Base-by-base conservation (phyloP, 208 protist genomes). In the Acanthamoeba sp. region DNA sequence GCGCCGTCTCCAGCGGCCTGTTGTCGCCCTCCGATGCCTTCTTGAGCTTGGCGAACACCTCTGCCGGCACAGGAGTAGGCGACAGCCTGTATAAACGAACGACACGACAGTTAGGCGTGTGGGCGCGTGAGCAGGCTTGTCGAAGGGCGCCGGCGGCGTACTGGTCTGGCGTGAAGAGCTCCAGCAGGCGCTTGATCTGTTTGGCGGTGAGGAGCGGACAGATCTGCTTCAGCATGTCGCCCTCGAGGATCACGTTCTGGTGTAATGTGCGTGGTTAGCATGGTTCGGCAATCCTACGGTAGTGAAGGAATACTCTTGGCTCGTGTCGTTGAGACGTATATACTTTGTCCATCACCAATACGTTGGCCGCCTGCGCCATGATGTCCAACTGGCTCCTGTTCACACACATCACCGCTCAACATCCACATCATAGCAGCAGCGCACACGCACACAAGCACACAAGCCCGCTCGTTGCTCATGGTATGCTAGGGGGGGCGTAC, bases 331-430 rank as follows among this genome's bases (percentile, higher is more conserved):
- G 29, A 18, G 66, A 40, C 1, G 32, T 76, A n/a, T 76, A 76
- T 84, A 84, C 73, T 36, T 93, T 93, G 88, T 93, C 88, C 88
- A 93, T 93, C n/a, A 93, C 88, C 55, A 93, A 36, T 40, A 93
- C 88, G 32, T 93, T 93, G 66, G 88, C 88, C n/a, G 64, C 88
- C 34, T 93, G 88, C 40, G 88, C 64, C 45, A 93, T 80, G 24
- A 80, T 36, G 32, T 93, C 64, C 88, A 93, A 52, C 32, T 71
- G 88, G 45, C 42, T 71, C 88, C 84, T 91, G 27, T 40, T 50
- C 36, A 24, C 32, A 36, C 36, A 36, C 14, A 80, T 1, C 18
- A 0, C 45, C 45, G 45, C n/a, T 50, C 5, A 50, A 48, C 45
- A 48, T 10, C 45, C 10, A 6, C 5, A 34, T 42, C 2, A 1